Evolutionary conservation across 2,329 filamentous ascomycete genomes (phyloP).

Genomic region (Epichloe coenophiala): DNA sequence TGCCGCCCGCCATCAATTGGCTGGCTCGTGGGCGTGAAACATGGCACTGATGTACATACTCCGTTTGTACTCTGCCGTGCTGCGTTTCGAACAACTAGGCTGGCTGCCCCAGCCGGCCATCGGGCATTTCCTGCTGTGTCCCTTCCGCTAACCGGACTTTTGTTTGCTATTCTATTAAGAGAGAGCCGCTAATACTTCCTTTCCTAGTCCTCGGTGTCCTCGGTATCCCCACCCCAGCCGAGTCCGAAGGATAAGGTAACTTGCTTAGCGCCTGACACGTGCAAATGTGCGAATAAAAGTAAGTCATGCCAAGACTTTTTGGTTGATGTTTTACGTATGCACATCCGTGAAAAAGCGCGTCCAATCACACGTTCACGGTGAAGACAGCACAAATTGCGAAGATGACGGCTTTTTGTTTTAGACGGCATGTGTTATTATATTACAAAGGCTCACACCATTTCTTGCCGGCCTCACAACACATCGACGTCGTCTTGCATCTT

Average conservation of each 20-base stretch:
- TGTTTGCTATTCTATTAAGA: neutral
- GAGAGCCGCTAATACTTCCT: too few relatives aligned
- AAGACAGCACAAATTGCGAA: neutral
- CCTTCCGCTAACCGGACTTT: neutral
- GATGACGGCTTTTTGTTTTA: neutral
- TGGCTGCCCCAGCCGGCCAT: neutral
- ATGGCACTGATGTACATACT: too few relatives aligned
- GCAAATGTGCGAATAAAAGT: neutral
- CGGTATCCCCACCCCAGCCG: conserved; percentile 1
- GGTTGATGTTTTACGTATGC: neutral
- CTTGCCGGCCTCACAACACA: neutral
- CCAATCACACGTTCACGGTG: neutral
- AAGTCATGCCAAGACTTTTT: too few relatives aligned
- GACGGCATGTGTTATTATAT: neutral
- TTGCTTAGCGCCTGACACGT: conserved; percentile 1
- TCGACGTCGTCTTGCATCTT: conserved; percentile 1
- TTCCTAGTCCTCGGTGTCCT: neutral
- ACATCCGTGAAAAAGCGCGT: neutral
- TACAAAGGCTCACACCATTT: conserved; percentile 1
- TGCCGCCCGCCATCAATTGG: too few relatives aligned
- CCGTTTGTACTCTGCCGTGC: too few relatives aligned
- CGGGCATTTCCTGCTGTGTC: neutral
- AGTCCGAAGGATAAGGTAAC: conserved; percentile 5
- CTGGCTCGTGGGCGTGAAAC: too few relatives aligned
- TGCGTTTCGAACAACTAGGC: too few relatives aligned